Evolutionary conservation across 169 alveolate species (phyloP), one percentile per base, ranked within the genome.

Genomic region (Cryptosporidium ubiquitum): DNA sequence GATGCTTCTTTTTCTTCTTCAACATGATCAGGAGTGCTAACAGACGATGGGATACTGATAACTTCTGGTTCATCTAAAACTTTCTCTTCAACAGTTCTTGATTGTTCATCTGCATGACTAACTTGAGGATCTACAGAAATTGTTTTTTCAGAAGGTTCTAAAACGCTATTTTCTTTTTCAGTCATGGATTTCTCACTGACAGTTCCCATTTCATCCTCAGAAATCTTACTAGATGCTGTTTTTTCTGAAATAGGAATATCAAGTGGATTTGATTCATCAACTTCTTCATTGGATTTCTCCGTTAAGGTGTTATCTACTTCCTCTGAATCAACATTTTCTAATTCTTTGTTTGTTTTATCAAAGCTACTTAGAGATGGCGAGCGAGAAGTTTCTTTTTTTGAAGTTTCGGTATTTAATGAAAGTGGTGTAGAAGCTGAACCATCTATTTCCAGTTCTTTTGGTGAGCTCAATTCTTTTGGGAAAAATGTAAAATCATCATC

Each of bases 381-480:
- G 7, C 1, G 0, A 49, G 33, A 3, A 69, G 37, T 3, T 9
- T 64, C 49, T 64, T 33, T 64, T 18, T 33, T 64, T 5, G 49
- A 33, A 0, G 31, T n/a, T 16, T 44, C 57, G 7, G 29, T 14
- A 69, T 69, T 33, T 23, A 26, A n/a, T 40, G 57, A 33, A 42
- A 40, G 2, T 1, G 31, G 42, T 33, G 16, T 6, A 0, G 84
- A 2, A 1, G 39, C 40, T 1, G 37, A 16, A 2, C 40, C 3
- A 1, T 69, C 84, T 33, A 16, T 37, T 20, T 69, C 84, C 16
- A 9, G 1, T 2, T 12, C 42, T 26, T 26, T 55, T 69, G 64
- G 84, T 23, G 31, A 39, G 12, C 64, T 69, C 20, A 69, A 44
- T 12, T 69, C 84, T 10, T 69, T 69, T 40, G 61, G 40, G 23